Base-by-base conservation (phyloP, 306 rosid species). In the Acacia acuminata region DNA sequence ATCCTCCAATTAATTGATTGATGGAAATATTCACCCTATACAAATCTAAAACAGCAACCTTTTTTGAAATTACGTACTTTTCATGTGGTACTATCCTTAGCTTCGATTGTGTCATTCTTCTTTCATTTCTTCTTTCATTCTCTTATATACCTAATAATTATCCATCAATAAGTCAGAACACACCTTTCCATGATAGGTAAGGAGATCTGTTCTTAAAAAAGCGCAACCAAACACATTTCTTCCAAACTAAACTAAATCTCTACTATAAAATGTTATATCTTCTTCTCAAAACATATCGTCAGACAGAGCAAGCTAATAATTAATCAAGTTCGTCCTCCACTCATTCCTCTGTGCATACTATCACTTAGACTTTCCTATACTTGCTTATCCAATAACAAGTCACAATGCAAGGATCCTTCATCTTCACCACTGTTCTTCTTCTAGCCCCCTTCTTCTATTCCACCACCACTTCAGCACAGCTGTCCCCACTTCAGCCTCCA, bases 401-500 rank as follows among this genome's bases (percentile, higher is more conserved):
- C 81, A 85, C 44, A 38, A 85, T 34, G 82, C 85, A 86, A 70
- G 79, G 67, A 24, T 25, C 82, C 78, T 81, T 83, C 50, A 43
- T 87, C 83, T 69, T 81, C 32, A 55, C 81, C 73, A 65, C 81
- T 40, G 13, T 86, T 32, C 71, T 92, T 48, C 76, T 89, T 32
- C 36, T 88, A 15, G 17, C 85, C 47, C 5, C 69, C 40, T 71
- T 65, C 79, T 72, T 78, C 71, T 82, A 77, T 76, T 66, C 71
- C 75, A 24, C 71, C 83, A 13, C 71, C 83, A 74, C 77, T 15
- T 77, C 75, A 38, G 88, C 89, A 15, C 94, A 83, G 66, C 82
- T 77, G 24, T 80, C 89, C 2, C 84, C 90, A 40, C 80, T 81
- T 51, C 91, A 86, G 73, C 72, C 91, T 34, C 91, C 93, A 13